Percentiles rank a stretch among this genome's conserved stretches.
These are phyloP conservation scores for Arachis stenosperma DNA, from an alignment of 306 rosid species.

Conservation along the genomic window DNA sequence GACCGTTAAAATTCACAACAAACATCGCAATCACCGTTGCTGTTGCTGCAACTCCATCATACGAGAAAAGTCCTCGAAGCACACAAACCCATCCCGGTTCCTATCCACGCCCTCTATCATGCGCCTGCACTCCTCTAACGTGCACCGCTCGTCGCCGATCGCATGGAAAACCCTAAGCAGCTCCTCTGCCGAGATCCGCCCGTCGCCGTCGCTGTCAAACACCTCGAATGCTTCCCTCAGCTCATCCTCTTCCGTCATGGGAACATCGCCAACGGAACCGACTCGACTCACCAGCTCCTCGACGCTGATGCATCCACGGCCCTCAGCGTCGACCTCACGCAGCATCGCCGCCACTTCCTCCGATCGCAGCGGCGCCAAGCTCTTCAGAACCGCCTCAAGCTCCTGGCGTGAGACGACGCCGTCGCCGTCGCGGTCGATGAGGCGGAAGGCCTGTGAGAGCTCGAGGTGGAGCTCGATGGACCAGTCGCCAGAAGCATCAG, in stretches of 20 bases:
- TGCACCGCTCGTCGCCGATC: slow-evolving; percentile 81
- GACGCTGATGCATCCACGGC: slow-evolving; percentile 53
- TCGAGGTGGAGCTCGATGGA: slow-evolving; percentile 46
- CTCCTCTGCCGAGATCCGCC: slow-evolving; percentile 89
- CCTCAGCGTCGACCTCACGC: slow-evolving; percentile 60
- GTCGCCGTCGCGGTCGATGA: slow-evolving; percentile 66
- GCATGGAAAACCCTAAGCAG: slow-evolving; percentile 61
- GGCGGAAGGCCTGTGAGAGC: slow-evolving; percentile 53
- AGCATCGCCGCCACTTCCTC: slow-evolving; percentile 72
- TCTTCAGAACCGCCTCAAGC: slow-evolving; percentile 58
- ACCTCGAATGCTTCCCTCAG: slow-evolving; percentile 65
- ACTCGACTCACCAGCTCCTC: slow-evolving; percentile 58
- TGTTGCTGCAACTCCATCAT: slow-evolving; percentile 84
- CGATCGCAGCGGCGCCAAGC: slow-evolving; percentile 50
- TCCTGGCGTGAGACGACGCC: slow-evolving; percentile 64
- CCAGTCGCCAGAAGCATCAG: slow-evolving; percentile 53
- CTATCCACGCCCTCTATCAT: slow-evolving; percentile 83
- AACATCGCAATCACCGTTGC: slow-evolving; percentile 32
- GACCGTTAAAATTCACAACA: slow-evolving; percentile 5
- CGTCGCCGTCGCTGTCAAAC: slow-evolving; percentile 81
- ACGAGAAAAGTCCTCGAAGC: slow-evolving; percentile 79
- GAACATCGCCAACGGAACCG: slow-evolving; percentile 41
- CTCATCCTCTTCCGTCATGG: slow-evolving; percentile 42
- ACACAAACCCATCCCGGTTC: slow-evolving; percentile 84
- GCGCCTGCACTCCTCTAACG: slow-evolving; percentile 89